These are phyloP conservation scores for Pyrenophora graminea DNA, from an alignment of 2,329 filamentous ascomycete species.

Conservation along the genomic window DNA sequence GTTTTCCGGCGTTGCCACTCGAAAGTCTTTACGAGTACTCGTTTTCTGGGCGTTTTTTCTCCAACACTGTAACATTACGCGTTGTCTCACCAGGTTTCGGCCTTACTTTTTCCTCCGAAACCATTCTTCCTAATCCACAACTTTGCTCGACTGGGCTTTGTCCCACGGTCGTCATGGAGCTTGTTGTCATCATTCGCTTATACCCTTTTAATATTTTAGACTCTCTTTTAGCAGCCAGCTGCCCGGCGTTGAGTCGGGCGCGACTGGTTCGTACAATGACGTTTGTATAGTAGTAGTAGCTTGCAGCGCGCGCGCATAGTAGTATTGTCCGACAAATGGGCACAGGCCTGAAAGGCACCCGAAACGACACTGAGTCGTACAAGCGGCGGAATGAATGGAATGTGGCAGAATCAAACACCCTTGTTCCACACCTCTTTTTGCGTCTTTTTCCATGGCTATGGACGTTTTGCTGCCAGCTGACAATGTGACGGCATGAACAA, in stretches of 20 bases:
- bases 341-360: constrained; percentile 11
- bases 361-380: constrained; percentile 19
- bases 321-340: neutral
- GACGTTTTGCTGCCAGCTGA: constrained; percentile 1
- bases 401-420: constrained; percentile 31
- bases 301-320: constrained; percentile 16
- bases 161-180: constrained; percentile 28
- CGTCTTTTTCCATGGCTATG: neutral
- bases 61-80: constrained; percentile 38
- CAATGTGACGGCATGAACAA: constrained; percentile 16
- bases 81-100: constrained; percentile 9
- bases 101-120: constrained; percentile 5
- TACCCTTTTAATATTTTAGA: constrained; percentile 46
- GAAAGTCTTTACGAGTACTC: constrained; percentile 30
- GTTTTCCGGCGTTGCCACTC: constrained; percentile 27
- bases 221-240: constrained; percentile 37
- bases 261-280: constrained; percentile 32
- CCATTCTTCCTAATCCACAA: constrained; percentile 15
- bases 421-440: constrained; percentile 8
- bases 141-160: constrained; percentile 23
- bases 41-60: constrained; percentile 30
- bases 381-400: constrained; percentile 26
- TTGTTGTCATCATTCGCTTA: constrained; percentile 40
- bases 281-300: constrained; percentile 44
- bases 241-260: constrained; percentile 12